These are phyloP conservation scores for Fomitopsis pulvina DNA, from an alignment of 768 basidiomycete species.

Conservation along the genomic window DNA sequence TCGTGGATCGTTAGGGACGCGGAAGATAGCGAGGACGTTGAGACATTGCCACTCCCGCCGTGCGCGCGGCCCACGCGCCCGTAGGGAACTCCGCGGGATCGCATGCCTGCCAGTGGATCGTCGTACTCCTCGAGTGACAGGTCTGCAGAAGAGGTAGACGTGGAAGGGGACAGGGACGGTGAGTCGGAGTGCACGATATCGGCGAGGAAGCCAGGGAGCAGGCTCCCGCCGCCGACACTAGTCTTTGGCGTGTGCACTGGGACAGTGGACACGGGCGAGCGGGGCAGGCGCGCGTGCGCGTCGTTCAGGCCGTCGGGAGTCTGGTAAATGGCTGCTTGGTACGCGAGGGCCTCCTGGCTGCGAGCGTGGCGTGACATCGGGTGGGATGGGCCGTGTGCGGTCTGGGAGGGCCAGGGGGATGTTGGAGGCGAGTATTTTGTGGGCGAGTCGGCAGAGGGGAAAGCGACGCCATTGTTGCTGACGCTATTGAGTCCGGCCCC, in stretches of 20 bases:
- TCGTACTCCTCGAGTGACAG: constrained; percentile 52
- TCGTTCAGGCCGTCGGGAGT: constrained; percentile 43
- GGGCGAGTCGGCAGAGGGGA: constrained; percentile 7
- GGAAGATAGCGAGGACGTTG: constrained; percentile 19
- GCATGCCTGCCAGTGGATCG: constrained; percentile 12
- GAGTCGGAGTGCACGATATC: constrained; percentile 69
- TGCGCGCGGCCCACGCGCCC: constrained; percentile 1
- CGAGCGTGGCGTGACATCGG: constrained; percentile 3
- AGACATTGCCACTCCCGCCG: constrained; percentile 3
- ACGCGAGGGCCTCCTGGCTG: constrained; percentile 2
- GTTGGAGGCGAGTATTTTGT: constrained; percentile 1
- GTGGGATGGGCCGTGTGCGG: background rate
- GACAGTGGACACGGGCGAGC: constrained; percentile 30
- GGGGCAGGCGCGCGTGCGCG: constrained; percentile 28
- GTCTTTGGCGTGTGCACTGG: constrained; percentile 20
- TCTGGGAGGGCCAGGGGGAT: background rate
- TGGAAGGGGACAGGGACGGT: constrained; percentile 42
- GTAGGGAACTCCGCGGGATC: constrained; percentile 2
- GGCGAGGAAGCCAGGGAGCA: constrained; percentile 74
- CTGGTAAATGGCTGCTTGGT: constrained; percentile 59
- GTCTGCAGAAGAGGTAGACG: constrained; percentile 61
- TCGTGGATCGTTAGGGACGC: constrained; percentile 28
- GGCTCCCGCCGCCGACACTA: constrained; percentile 23
- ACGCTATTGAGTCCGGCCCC: background rate
- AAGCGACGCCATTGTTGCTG: constrained; percentile 5